Evolutionary conservation across 2,329 filamentous ascomycete genomes (phyloP).

Genomic region (Ophidiomyces ophidiicola): DNA sequence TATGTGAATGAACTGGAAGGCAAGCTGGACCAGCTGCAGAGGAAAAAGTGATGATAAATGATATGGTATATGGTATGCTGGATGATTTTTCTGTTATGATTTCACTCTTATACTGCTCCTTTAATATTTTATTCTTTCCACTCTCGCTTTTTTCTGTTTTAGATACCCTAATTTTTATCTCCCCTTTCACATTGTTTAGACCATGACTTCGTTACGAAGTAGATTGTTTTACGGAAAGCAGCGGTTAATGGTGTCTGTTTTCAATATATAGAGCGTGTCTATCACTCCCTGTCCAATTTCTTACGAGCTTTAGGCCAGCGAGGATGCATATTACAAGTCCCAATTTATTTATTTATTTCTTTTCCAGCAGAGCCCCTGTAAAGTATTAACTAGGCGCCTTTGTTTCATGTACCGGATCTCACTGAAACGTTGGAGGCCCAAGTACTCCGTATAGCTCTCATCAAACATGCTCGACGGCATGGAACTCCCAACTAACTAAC

Average conservation of each 20-base stretch:
- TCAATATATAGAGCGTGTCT: neutral
- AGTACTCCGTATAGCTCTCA: no score
- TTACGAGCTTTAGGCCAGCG: no score
- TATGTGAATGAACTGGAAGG: constrained; percentile 75
- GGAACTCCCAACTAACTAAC: neutral
- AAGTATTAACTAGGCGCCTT: no score
- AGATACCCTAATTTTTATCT: no score
- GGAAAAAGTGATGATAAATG: constrained; percentile 46
- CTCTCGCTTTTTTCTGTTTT: no score
- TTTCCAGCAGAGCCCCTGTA: no score
- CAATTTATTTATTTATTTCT: no score
- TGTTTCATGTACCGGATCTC: no score
- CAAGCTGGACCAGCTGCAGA: constrained; percentile 57
- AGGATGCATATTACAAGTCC: no score
- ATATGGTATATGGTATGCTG: constrained; percentile 9
- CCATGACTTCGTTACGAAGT: neutral
- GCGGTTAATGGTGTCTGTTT: neutral
- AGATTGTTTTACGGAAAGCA: neutral
- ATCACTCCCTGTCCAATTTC: neutral
- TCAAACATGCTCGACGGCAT: no score
- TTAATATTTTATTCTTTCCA: no score
- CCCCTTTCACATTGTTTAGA: neutral
- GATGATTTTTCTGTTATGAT: constrained; percentile 8
- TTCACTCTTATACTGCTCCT: neutral
- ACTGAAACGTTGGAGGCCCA: no score